Conservation (phyloP, 2,329 filamentous ascomycete genomes). For the Niveomyces coronatus region DNA sequence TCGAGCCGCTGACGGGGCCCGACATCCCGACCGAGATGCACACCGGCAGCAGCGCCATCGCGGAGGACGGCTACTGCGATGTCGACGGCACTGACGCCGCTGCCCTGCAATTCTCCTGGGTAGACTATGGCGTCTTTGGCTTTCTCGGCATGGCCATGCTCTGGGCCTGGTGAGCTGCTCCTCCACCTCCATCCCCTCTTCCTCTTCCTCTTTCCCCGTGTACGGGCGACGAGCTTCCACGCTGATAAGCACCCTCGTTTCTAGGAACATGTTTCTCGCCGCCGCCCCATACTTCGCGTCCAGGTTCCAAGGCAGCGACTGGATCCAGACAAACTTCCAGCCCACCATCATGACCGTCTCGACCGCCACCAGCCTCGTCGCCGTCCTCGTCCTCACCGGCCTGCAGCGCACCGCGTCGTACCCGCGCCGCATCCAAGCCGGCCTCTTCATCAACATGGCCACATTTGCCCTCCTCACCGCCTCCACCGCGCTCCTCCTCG, state of each 20-base stretch:
- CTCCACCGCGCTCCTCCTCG: conserved; percentile 62
- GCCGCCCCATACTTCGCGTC: conserved; percentile 86
- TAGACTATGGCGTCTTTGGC: conserved; percentile 78
- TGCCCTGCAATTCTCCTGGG: conserved; percentile 59
- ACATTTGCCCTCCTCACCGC: conserved; percentile 70
- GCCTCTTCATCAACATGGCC: conserved; percentile 65
- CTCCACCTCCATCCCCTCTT: neutral
- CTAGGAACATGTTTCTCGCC: conserved; percentile 96
- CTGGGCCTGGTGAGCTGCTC: conserved; percentile 72
- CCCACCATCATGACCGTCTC: conserved; percentile 80
- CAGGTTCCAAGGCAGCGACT: conserved; percentile 62
- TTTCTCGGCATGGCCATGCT: conserved; percentile 88
- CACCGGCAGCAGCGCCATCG: conserved; percentile 9
- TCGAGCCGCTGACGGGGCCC: conserved; percentile 8
- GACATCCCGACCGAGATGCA: conserved; percentile 8
- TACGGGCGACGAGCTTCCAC: conserved; percentile 3
- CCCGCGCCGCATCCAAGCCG: conserved; percentile 69
- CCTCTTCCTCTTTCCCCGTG: neutral
- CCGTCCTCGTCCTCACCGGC: conserved; percentile 67
- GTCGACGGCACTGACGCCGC: neutral
- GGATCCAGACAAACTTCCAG: conserved; percentile 75
- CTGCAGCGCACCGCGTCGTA: conserved; percentile 79
- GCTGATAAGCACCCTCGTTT: neutral
- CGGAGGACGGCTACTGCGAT: conserved; percentile 23
- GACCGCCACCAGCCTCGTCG: conserved; percentile 68